A percentile compares a stretch with the other conserved stretches of the same genome.
These are phyloP conservation scores for Hagleromyces aurorensis DNA, from an alignment of 805 yeast genomes.

Conservation along the genomic window DNA sequence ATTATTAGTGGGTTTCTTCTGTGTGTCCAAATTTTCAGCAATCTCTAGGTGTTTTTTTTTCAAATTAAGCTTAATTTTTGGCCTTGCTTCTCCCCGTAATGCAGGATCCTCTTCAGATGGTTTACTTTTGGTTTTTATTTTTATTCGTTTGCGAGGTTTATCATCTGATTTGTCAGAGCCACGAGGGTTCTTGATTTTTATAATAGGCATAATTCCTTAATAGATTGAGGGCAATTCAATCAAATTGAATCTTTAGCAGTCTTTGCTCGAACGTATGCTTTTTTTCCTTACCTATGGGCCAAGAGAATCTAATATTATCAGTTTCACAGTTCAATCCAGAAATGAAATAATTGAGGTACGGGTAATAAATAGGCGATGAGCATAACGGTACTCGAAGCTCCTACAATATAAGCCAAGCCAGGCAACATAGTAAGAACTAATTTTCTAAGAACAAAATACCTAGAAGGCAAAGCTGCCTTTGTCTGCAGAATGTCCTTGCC, in stretches of 20 bases:
- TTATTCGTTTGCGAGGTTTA: no score
- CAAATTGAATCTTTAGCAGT: no score
- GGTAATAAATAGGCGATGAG: no score
- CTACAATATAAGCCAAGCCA: not conserved
- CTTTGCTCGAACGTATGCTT: not conserved
- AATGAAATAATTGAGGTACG: no score
- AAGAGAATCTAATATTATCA: no score
- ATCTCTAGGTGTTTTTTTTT: constrained; percentile 10
- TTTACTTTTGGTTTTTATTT: no score
- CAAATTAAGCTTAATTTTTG: constrained; percentile 21
- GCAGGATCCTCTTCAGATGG: constrained; percentile 9
- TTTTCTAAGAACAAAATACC: no score
- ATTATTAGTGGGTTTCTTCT: constrained; percentile 7
- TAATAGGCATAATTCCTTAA: constrained; percentile 20
- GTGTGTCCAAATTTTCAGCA: not conserved
- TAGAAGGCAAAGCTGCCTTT: not conserved
- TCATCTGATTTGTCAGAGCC: constrained; percentile 9
- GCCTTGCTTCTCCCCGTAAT: constrained; percentile 6
- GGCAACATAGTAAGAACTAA: no score
- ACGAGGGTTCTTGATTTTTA: constrained; percentile 25
- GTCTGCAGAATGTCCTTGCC: constrained; percentile 10
- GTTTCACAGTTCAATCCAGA: no score
- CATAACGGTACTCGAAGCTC: no score
- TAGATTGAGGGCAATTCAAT: no score
- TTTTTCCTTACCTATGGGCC: no score